Base-by-base conservation (phyloP, 2,329 filamentous ascomycete genomes). In the Hypoxylon sp. region DNA sequence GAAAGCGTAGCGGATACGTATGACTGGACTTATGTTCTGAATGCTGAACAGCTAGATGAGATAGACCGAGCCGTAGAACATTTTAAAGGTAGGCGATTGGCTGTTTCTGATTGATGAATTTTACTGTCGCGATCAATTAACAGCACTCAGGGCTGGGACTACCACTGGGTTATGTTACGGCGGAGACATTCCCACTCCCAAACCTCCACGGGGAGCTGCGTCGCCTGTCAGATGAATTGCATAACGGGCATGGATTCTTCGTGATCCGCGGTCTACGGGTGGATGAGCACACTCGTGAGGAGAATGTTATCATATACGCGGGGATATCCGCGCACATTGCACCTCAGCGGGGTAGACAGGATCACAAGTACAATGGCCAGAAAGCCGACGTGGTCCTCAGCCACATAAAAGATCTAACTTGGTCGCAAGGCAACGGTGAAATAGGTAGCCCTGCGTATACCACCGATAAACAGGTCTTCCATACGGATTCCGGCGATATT, bases 341-440 rank as follows among this genome's bases (percentile, higher is more conserved):
- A 0, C 75, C 83, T 0, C 76, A 83, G 28, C 83, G 88, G 3
- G 87, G 84, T 0, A 81, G 84, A 0, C 86, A 89, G 65, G 86
- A 88, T 72, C 79, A 80, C 53, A 79, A 80, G 23, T 80, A 78
- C 65, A 71, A 83, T 2, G 84, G 83, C 14, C 66, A 78, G n/a
- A 77, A 79, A 0, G 83, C 83, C 1, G 86, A 88, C 51, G 84
- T 87, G 0, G 83, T 88, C 5, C 77, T 89, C 1, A 81, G 83
- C 1, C 89, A 91, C 68, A 88, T 91, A 78, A 91, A 88, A 74
- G 89, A 92, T 69, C 79, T 91, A 7, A 81, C 56, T 68, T 28
- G 64, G 68, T 28, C 60, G 70, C 9, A 63, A 63, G 2, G 78
- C 11, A 75, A 75, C 14, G 77, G 76, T 25, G 78, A 79, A 2